Conservation (phyloP, 306 rosid species). For the Sphenostylis stenocarpa region DNA sequence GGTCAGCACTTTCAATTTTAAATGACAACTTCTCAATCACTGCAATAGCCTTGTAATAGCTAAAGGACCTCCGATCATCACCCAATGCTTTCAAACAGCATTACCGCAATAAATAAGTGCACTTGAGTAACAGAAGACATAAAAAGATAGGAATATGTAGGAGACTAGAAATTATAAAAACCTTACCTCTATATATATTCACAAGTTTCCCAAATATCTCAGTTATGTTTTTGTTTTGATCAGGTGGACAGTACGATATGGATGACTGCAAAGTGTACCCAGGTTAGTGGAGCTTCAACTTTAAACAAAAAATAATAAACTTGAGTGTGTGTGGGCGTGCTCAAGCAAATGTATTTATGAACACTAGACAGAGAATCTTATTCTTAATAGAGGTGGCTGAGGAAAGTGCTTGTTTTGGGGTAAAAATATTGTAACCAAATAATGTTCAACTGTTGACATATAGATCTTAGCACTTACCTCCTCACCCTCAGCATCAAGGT, state of each 20-base stretch:
- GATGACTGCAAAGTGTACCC: conserved; percentile 45
- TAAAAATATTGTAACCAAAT: conserved; percentile 5
- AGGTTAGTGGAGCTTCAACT: conserved; percentile 28
- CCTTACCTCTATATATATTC: conserved; percentile 82
- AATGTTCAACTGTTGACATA: conserved; percentile 6
- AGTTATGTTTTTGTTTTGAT: conserved; percentile 72
- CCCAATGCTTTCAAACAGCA: conserved; percentile 72
- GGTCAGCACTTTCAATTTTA: conserved; percentile 71
- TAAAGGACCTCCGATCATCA: conserved; percentile 88
- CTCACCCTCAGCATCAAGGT: conserved; percentile 42
- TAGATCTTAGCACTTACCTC: conserved; percentile 39
- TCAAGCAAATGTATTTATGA: background rate
- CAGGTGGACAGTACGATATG: conserved; percentile 74
- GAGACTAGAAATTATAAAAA: conserved; percentile 4
- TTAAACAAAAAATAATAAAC: conserved; percentile 3
- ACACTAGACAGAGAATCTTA: conserved; percentile 5
- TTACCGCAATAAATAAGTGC: conserved; percentile 35
- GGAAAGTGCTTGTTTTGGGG: background rate
- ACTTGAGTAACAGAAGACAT: conserved; percentile 7
- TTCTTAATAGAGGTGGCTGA: background rate
- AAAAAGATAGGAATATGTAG: background rate
- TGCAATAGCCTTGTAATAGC: conserved; percentile 86
- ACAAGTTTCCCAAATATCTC: conserved; percentile 85
- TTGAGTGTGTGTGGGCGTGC: background rate
- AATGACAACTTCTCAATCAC: conserved; percentile 85